A percentile compares a stretch with the other conserved stretches of the same genome.
These are phyloP conservation scores for Trichoderma parareesei DNA, from an alignment of 495 filamentous ascomycete species.

Conservation along the genomic window DNA sequence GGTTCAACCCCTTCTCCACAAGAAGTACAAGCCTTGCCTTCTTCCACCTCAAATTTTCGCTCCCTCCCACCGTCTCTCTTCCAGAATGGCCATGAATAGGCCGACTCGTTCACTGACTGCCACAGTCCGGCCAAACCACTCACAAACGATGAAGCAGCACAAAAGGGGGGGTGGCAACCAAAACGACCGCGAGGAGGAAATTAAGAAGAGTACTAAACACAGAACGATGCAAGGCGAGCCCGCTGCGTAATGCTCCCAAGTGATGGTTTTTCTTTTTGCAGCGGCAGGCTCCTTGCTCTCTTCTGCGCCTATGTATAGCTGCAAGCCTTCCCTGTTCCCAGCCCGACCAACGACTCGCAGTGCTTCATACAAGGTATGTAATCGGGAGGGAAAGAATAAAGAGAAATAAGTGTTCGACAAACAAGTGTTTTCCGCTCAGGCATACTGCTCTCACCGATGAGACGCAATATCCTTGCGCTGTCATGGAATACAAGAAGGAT, in stretches of 20 bases:
- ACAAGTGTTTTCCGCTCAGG: neutral
- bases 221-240: neutral
- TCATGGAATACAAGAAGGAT: slow-evolving; percentile 1
- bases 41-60: neutral
- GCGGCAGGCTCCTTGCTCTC: neutral
- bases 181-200: neutral
- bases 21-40: neutral
- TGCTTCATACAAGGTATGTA: neutral
- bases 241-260: neutral
- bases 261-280: neutral
- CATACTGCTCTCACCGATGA: neutral
- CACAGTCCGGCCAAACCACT: neutral
- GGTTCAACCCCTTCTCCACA: neutral
- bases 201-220: neutral
- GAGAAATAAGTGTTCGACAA: neutral
- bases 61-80: neutral
- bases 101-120: neutral
- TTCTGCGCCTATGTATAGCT: neutral
- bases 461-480: neutral
- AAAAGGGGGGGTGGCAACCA: neutral
- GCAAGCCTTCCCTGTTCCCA: neutral
- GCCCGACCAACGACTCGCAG: neutral
- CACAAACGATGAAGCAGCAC: neutral
- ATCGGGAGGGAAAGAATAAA: neutral
- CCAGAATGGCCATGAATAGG: neutral